These are phyloP conservation scores for Aspergillus sclerotioniger DNA, from an alignment of 495 filamentous ascomycete genomes.

Conservation along the genomic window DNA sequence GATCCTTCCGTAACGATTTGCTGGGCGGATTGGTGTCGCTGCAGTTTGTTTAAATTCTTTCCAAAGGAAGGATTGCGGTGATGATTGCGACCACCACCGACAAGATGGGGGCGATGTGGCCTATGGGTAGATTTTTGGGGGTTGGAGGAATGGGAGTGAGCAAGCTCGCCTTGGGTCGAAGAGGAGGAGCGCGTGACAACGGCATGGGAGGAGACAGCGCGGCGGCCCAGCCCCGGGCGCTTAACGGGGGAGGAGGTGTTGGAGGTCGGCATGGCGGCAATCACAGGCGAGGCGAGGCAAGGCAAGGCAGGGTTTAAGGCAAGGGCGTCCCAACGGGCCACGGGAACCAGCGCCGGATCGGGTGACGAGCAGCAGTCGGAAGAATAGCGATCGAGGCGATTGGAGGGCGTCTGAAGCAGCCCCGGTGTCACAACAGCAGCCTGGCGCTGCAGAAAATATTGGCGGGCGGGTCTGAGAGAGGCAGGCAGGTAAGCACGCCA, in stretches of 20 bases:
- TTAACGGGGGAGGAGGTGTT: constrained; percentile 47
- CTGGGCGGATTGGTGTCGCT: constrained; percentile 30
- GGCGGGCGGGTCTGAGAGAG: background rate
- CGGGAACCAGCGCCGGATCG: constrained; percentile 15
- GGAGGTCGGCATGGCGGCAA: constrained; percentile 38
- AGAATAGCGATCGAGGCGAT: constrained; percentile 14
- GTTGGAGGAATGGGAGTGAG: constrained; percentile 29
- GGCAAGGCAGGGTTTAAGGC: background rate
- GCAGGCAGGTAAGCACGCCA: background rate
- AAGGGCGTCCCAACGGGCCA: background rate
- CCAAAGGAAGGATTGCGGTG: constrained; percentile 43
- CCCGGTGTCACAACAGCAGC: constrained; percentile 13
- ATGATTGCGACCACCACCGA: constrained; percentile 45
- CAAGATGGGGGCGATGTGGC: constrained; percentile 42
- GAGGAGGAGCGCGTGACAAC: constrained; percentile 42
- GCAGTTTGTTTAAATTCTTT: constrained; percentile 45
- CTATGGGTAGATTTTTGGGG: constrained; percentile 32
- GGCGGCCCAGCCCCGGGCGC: constrained; percentile 47
- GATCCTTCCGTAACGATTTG: constrained; percentile 30
- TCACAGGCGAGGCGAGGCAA: constrained; percentile 3
- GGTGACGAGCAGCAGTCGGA: constrained; percentile 22
- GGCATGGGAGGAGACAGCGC: constrained; percentile 48
- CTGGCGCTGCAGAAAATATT: background rate
- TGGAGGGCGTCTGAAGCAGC: constrained; percentile 12
- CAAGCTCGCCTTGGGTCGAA: constrained; percentile 32